These are phyloP conservation scores for Maudiozyma barnettii DNA, from an alignment of 805 yeast genomes.

Conservation along the genomic window DNA sequence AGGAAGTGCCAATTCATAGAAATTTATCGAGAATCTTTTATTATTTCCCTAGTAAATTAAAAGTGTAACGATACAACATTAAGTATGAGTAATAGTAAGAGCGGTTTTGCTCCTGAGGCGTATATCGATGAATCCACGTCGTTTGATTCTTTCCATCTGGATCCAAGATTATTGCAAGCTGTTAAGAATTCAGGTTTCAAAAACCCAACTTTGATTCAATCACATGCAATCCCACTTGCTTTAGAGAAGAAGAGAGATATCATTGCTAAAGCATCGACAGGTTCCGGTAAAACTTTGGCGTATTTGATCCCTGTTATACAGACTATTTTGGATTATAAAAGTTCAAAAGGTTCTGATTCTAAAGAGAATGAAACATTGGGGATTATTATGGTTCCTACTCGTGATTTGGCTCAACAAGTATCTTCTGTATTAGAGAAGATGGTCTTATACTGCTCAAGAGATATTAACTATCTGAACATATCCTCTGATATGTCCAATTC, in stretches of 20 bases:
- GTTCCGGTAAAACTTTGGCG: conserved; percentile 93
- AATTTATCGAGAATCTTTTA: not conserved
- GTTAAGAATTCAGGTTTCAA: conserved; percentile 68
- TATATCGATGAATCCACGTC: conserved; percentile 60
- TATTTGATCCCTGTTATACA: conserved; percentile 83
- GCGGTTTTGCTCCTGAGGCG: conserved; percentile 42
- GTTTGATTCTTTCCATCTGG: conserved; percentile 73
- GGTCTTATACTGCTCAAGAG: conserved; percentile 59
- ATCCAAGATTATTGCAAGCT: conserved; percentile 77
- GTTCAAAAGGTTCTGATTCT: conserved; percentile 13
- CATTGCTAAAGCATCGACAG: conserved; percentile 89
- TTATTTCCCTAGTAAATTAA: not conserved
- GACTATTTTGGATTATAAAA: conserved; percentile 44
- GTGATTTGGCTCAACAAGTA: conserved; percentile 86
- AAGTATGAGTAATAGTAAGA: conserved; percentile 1
- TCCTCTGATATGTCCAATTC: conserved; percentile 53
- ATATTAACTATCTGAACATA: conserved; percentile 56
- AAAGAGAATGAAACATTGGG: conserved; percentile 35
- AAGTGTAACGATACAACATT: not conserved
- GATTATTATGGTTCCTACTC: conserved; percentile 82
- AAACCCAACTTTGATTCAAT: conserved; percentile 84
- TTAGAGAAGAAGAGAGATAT: conserved; percentile 83
- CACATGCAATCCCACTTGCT: conserved; percentile 87
- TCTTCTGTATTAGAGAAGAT: conserved; percentile 57
- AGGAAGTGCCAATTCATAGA: not conserved